Evolutionary conservation across 805 yeast species (phyloP).

Genomic region (Grigorovia jiainica): DNA sequence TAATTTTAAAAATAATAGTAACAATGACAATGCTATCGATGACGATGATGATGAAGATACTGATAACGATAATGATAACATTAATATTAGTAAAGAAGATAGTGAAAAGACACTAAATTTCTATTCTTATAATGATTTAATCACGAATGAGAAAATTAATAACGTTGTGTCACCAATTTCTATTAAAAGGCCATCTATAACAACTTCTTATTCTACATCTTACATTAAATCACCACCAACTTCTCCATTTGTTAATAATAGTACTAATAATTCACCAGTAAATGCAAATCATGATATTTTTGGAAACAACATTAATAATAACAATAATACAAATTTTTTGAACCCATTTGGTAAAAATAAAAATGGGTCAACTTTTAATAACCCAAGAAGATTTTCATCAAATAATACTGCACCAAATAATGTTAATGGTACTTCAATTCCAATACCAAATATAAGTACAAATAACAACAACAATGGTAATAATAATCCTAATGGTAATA

Average conservation of each 20-base stretch:
- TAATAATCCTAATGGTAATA: background rate
- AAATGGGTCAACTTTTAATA: slow-evolving; percentile 8
- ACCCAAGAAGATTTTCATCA: slow-evolving; percentile 7
- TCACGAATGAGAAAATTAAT: slow-evolving; percentile 49
- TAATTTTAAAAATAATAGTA: slow-evolving; percentile 7
- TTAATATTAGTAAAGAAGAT: background rate
- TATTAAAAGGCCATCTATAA: slow-evolving; percentile 48
- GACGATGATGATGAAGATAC: background rate
- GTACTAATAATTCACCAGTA: slow-evolving; percentile 5
- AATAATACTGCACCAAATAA: slow-evolving; percentile 5
- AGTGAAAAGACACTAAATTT: slow-evolving; percentile 33
- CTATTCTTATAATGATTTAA: slow-evolving; percentile 74
- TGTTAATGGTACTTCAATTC: background rate
- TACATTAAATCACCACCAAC: slow-evolving; percentile 1
- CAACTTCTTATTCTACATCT: slow-evolving; percentile 21
- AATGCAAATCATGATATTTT: too few relatives aligned
- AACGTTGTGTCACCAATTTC: background rate
- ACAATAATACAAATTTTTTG: slow-evolving; percentile 8
- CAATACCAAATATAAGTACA: background rate
- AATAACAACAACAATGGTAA: too few relatives aligned
- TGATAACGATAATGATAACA: background rate
- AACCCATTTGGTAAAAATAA: slow-evolving; percentile 13
- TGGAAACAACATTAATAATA: too few relatives aligned
- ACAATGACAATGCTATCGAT: background rate
- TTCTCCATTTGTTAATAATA: slow-evolving; percentile 9